Conservation (phyloP, 1,139 yeast genomes). For the Yamadazyma dendronema region DNA sequence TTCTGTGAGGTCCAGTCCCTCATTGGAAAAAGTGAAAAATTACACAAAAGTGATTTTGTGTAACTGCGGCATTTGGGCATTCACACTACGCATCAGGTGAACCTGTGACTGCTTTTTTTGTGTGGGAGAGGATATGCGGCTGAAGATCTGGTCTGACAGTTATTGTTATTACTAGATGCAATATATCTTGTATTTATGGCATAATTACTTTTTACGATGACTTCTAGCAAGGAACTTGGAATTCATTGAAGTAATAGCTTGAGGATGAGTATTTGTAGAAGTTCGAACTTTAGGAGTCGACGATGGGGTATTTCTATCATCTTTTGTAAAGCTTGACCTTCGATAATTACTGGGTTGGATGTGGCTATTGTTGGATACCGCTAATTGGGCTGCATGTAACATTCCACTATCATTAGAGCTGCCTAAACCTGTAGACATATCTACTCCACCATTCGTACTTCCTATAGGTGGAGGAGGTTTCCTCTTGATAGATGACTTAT, state of each 20-base stretch:
- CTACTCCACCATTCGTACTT: slow-evolving; percentile 18
- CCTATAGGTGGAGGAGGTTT: slow-evolving; percentile 39
- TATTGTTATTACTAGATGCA: background rate
- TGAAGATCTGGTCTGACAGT: too few relatives aligned
- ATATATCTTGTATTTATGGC: background rate
- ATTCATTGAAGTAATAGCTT: slow-evolving; percentile 37
- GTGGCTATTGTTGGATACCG: slow-evolving; percentile 38
- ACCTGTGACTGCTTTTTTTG: slow-evolving; percentile 14
- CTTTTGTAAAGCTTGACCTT: slow-evolving; percentile 41
- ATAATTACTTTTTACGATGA: slow-evolving; percentile 31
- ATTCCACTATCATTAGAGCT: slow-evolving; percentile 25
- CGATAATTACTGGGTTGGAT: slow-evolving; percentile 24
- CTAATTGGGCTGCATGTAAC: slow-evolving; percentile 46
- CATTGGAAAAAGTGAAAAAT: slow-evolving; percentile 10
- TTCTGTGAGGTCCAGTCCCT: slow-evolving; percentile 6
- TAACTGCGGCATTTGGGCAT: background rate
- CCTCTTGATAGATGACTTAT: slow-evolving; percentile 21
- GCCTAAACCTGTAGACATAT: slow-evolving; percentile 38
- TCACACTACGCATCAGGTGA: slow-evolving; percentile 9
- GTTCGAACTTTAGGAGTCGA: slow-evolving; percentile 5
- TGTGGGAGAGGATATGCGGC: background rate
- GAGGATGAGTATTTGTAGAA: slow-evolving; percentile 7
- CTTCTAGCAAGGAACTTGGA: slow-evolving; percentile 46
- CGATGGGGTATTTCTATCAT: slow-evolving; percentile 16
- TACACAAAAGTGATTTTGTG: slow-evolving; percentile 12